Conservation (phyloP, 1,139 yeast genomes). For the Lizanozyma gosingica region DNA sequence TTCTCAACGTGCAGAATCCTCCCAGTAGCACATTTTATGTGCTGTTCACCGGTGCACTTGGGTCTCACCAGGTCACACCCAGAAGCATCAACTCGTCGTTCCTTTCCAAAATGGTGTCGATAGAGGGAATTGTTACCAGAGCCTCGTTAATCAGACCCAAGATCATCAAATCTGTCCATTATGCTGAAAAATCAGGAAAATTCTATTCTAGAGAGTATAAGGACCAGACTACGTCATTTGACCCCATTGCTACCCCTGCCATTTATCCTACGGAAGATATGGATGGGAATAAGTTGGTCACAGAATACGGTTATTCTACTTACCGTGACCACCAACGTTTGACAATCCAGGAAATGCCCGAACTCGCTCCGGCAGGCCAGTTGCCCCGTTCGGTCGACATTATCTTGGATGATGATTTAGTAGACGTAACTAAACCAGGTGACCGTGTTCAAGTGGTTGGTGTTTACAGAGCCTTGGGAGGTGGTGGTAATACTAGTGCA, state of each 20-base stretch:
- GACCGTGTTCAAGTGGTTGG: slow-evolving; percentile 94
- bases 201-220: slow-evolving; percentile 89
- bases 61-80: slow-evolving; percentile 80
- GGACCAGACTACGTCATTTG: slow-evolving; percentile 88
- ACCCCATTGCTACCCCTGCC: slow-evolving; percentile 77
- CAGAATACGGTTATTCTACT: slow-evolving; percentile 91
- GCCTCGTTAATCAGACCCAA: slow-evolving; percentile 93
- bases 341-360: slow-evolving; percentile 97
- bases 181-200: slow-evolving; percentile 74
- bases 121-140: slow-evolving; percentile 93
- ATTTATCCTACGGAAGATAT: slow-evolving; percentile 91
- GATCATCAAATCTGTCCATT: slow-evolving; percentile 85
- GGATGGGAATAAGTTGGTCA: slow-evolving; percentile 77
- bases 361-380: slow-evolving; percentile 97
- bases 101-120: slow-evolving; percentile 73
- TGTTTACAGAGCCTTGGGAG: slow-evolving; percentile 86
- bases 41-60: slow-evolving; percentile 88
- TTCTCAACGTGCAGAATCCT: slow-evolving; percentile 57
- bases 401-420: slow-evolving; percentile 87
- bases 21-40: slow-evolving; percentile 55
- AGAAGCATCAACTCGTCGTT: slow-evolving; percentile 73
- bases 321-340: slow-evolving; percentile 92
- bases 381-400: slow-evolving; percentile 90
- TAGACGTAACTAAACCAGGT: slow-evolving; percentile 90
- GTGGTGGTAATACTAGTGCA: slow-evolving; percentile 48